phyloP scores from a whole-genome alignment of 1,284 basidiomycete species.

The Malassezia brasiliensis region DNA sequence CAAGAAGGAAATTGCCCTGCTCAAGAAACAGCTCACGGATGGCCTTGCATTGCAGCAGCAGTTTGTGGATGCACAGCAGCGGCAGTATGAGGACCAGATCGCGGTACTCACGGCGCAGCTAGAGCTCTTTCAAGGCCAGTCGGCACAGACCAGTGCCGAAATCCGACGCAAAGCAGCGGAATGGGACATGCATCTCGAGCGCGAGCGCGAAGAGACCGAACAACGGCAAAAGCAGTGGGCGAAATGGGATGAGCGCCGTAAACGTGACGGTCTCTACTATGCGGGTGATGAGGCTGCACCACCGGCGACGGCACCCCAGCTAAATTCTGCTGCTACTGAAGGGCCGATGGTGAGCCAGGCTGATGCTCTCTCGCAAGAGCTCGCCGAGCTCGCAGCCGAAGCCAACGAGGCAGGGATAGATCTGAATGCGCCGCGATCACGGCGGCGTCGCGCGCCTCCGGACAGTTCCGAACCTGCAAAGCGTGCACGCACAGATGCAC shows the following conservation, averaged over 20 bases:
- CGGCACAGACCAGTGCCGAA: not conserved
- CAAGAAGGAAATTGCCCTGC: not conserved
- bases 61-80: not conserved
- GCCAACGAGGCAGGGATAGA: not conserved
- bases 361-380: slow-evolving; percentile 1
- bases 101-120: not conserved
- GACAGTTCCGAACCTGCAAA: no score
- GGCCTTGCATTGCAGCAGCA: not conserved
- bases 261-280: slow-evolving; percentile 1
- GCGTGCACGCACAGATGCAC: no score
- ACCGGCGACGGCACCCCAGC: not conserved
- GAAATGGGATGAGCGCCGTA: slow-evolving; percentile 5
- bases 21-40: slow-evolving; percentile 1
- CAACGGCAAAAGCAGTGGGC: not conserved
- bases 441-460: no score
- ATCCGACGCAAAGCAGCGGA: slow-evolving; percentile 8
- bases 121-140: not conserved
- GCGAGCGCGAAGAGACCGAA: not conserved
- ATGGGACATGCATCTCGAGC: slow-evolving; percentile 8
- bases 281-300: not conserved
- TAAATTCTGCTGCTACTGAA: not conserved
- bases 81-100: not conserved
- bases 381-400: slow-evolving; percentile 9
- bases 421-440: no score
- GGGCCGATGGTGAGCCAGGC: not conserved